Evolutionary conservation across 495 filamentous ascomycete species (phyloP).

Genomic region (Terfezia claveryi): DNA sequence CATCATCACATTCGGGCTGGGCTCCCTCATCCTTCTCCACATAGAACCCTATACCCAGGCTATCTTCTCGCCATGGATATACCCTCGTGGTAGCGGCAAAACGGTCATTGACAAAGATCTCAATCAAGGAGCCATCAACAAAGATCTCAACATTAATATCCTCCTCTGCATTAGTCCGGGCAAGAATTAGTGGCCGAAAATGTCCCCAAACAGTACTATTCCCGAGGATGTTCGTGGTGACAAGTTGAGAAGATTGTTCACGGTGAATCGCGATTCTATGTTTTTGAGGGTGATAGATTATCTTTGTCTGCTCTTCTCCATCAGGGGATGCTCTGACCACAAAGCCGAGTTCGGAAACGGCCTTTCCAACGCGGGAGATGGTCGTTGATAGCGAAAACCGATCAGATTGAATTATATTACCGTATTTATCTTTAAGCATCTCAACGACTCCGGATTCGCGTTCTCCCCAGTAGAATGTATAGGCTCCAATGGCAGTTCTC

Average conservation of each 20-base stretch:
- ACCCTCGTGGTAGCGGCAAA: slow-evolving; percentile 21
- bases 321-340: slow-evolving; percentile 6
- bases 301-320: slow-evolving; percentile 15
- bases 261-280: slow-evolving; percentile 10
- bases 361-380: slow-evolving; percentile 1
- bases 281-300: slow-evolving; percentile 15
- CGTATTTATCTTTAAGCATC: too few relatives aligned
- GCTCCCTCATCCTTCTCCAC: slow-evolving; percentile 14
- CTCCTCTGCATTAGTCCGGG: slow-evolving; percentile 3
- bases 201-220: not conserved
- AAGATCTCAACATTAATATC: slow-evolving; percentile 17
- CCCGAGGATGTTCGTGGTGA: slow-evolving; percentile 1
- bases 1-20: slow-evolving; percentile 21
- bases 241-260: slow-evolving; percentile 3
- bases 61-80: slow-evolving; percentile 25
- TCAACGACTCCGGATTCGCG: too few relatives aligned
- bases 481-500: too few relatives aligned
- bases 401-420: not conserved
- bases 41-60: slow-evolving; percentile 13
- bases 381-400: slow-evolving; percentile 1
- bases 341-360: not conserved
- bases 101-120: slow-evolving; percentile 24
- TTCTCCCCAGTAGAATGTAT: too few relatives aligned
- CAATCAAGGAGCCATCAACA: slow-evolving; percentile 23
- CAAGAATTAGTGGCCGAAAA: slow-evolving; percentile 14